Evolutionary conservation across 352 stramenopile genomes (phyloP).

Genomic region (Phytophthora citricola): DNA sequence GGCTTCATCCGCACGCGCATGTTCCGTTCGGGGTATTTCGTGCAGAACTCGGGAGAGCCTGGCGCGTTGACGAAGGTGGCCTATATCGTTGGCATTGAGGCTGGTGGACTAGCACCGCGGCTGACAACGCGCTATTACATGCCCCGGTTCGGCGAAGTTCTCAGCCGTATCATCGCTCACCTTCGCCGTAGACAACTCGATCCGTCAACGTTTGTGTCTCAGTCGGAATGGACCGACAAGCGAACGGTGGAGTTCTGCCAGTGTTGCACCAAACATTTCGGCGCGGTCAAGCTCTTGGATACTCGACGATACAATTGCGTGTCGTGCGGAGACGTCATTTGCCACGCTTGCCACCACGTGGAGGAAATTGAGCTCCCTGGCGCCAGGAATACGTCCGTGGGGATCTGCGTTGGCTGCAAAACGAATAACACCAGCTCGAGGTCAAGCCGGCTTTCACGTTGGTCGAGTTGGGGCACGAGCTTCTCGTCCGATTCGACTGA

Average conservation of each 20-base stretch:
- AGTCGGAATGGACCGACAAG: slow-evolving; percentile 47
- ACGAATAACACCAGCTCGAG: slow-evolving; percentile 12
- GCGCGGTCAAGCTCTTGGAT: slow-evolving; percentile 33
- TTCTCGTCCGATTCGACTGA: slow-evolving; percentile 29
- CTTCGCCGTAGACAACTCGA: slow-evolving; percentile 38
- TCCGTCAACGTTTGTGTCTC: slow-evolving; percentile 36
- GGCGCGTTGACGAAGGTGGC: slow-evolving; percentile 41
- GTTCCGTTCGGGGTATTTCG: slow-evolving; percentile 51
- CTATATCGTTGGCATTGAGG: slow-evolving; percentile 53
- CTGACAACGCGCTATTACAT: slow-evolving; percentile 49
- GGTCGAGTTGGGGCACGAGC: slow-evolving; percentile 28
- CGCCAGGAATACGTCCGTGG: slow-evolving; percentile 27
- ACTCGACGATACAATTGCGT: slow-evolving; percentile 54
- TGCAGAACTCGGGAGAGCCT: slow-evolving; percentile 41
- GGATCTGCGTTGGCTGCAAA: slow-evolving; percentile 43
- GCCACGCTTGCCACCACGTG: slow-evolving; percentile 43
- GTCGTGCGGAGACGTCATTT: slow-evolving; percentile 60
- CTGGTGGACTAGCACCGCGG: slow-evolving; percentile 40
- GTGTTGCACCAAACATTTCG: slow-evolving; percentile 53
- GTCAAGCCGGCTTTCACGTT: slow-evolving; percentile 15
- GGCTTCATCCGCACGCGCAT: slow-evolving; percentile 48
- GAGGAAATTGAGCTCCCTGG: slow-evolving; percentile 46
- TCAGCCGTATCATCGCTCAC: slow-evolving; percentile 45
- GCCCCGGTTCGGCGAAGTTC: slow-evolving; percentile 43
- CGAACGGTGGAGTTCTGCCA: slow-evolving; percentile 38